Evolutionary conservation across 1,139 yeast species (phyloP).

Genomic region (Lodderomyces margitis): DNA sequence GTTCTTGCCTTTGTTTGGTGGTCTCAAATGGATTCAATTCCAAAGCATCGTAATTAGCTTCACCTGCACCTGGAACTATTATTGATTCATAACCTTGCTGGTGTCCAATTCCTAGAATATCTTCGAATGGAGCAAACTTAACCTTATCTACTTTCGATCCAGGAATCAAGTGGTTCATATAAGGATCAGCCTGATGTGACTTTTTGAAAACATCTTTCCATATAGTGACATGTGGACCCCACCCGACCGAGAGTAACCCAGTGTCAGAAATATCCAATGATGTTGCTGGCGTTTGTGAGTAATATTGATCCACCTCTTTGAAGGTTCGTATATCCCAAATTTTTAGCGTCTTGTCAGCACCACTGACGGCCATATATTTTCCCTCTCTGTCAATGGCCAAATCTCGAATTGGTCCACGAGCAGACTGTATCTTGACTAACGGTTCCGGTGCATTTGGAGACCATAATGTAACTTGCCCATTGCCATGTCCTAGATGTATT

Average conservation of each 20-base stretch:
- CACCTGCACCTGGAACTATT: conserved; percentile 96
- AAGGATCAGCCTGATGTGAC: conserved; percentile 66
- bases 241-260: conserved; percentile 82
- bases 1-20: conserved; percentile 89
- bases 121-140: conserved; percentile 91
- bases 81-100: conserved; percentile 72
- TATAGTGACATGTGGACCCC: conserved; percentile 92
- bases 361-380: conserved; percentile 88
- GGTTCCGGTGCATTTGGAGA: conserved; percentile 88
- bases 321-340: conserved; percentile 93
- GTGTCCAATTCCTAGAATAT: conserved; percentile 89
- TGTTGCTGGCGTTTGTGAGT: conserved; percentile 83
- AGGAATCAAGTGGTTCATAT: conserved; percentile 86
- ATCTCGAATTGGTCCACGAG: conserved; percentile 85
- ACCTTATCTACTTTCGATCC: conserved; percentile 69
- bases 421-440: conserved; percentile 73
- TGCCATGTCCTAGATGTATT: conserved; percentile 88
- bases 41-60: conserved; percentile 93
- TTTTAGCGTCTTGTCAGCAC: conserved; percentile 80
- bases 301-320: conserved; percentile 69
- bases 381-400: conserved; percentile 91
- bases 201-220: conserved; percentile 72
- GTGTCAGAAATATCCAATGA: conserved; percentile 81
- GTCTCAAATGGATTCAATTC: conserved; percentile 93
- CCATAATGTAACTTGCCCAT: conserved; percentile 93